Percentiles rank a stretch among this genome's conserved stretches.
phyloP scores from a whole-genome alignment of 768 basidiomycete genomes.

The Leccinum disarticulatum region DNA sequence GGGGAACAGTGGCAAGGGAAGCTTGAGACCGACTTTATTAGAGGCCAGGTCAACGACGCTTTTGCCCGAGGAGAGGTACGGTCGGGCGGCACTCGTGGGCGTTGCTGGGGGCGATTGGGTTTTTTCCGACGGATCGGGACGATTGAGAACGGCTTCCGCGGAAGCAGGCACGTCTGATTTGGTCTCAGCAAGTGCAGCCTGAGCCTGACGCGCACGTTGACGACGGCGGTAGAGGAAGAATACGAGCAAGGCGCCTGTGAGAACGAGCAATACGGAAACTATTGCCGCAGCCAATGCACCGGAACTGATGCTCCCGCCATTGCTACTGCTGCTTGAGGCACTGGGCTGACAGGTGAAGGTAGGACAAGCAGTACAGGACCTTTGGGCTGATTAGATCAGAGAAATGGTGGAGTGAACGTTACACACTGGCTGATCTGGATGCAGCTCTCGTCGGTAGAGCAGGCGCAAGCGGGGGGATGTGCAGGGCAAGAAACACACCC shows the following conservation, averaged over 20 bases:
- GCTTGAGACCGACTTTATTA: conserved; percentile 33
- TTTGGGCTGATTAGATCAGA: conserved; percentile 27
- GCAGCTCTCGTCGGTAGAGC: conserved; percentile 55
- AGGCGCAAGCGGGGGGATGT: conserved; percentile 52
- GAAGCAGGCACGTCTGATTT: conserved; percentile 67
- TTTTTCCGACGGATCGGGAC: conserved; percentile 82
- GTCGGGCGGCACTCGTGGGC: conserved; percentile 40
- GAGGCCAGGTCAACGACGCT: conserved; percentile 64
- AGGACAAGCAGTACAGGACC: conserved; percentile 59
- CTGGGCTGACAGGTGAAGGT: conserved; percentile 50
- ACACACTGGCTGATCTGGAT: conserved; percentile 59
- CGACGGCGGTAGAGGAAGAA: conserved; percentile 69
- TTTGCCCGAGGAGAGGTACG: conserved; percentile 45
- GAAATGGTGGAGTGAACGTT: not conserved
- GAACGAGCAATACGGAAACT: conserved; percentile 59
- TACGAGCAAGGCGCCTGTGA: conserved; percentile 48
- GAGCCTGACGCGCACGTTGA: conserved; percentile 40
- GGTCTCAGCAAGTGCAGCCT: conserved; percentile 36
- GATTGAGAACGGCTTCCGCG: conserved; percentile 74
- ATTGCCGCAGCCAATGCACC: conserved; percentile 77
- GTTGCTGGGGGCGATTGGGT: conserved; percentile 21
- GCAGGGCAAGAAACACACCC: conserved; percentile 54
- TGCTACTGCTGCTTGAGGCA: conserved; percentile 28
- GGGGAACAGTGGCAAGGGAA: conserved; percentile 17
- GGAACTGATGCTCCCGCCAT: conserved; percentile 48